Percentiles rank a stretch among this genome's conserved stretches.
Evolutionary conservation across 192 early-diverging fungal genomes (phyloP).

Genomic region (Coemansia sp.): DNA sequence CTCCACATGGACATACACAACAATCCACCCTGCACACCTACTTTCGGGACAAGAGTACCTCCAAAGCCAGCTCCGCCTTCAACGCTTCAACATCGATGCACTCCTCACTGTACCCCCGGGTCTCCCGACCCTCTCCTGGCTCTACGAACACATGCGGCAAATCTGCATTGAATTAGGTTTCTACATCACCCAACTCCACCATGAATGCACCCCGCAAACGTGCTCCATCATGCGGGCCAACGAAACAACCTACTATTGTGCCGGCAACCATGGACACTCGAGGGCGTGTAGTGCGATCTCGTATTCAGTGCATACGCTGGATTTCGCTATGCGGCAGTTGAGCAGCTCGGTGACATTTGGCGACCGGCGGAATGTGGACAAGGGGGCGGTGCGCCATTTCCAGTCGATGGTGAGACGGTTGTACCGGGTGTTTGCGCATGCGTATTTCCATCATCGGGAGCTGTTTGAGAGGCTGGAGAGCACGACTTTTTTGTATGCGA

Average conservation of each 20-base stretch:
- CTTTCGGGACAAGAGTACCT: no score
- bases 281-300: conserved; percentile 83
- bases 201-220: conserved; percentile 69
- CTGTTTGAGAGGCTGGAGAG: conserved; percentile 86
- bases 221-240: conserved; percentile 95
- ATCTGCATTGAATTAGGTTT: conserved; percentile 82
- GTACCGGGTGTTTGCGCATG: conserved; percentile 96
- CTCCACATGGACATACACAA: conserved; percentile 15
- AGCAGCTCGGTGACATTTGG: no score
- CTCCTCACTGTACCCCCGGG: conserved; percentile 64
- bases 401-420: conserved; percentile 85
- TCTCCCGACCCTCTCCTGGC: conserved; percentile 70
- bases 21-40: conserved; percentile 59
- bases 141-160: conserved; percentile 90
- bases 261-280: conserved; percentile 73
- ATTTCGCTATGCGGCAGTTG: conserved; percentile 81
- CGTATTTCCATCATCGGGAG: conserved; percentile 89
- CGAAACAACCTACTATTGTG: conserved; percentile 91
- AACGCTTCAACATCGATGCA: conserved; percentile 60
- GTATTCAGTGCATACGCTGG: conserved; percentile 91
- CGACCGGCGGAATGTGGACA: conserved; percentile 64
- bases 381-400: conserved; percentile 60
- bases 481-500: conserved; percentile 66
- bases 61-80: conserved; percentile 68
- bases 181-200: conserved; percentile 66